Evolutionary conservation across 2,329 filamentous ascomycete genomes (phyloP), one percentile per base, ranked within the genome.

Genomic region (Pestalotiopsis fici): DNA sequence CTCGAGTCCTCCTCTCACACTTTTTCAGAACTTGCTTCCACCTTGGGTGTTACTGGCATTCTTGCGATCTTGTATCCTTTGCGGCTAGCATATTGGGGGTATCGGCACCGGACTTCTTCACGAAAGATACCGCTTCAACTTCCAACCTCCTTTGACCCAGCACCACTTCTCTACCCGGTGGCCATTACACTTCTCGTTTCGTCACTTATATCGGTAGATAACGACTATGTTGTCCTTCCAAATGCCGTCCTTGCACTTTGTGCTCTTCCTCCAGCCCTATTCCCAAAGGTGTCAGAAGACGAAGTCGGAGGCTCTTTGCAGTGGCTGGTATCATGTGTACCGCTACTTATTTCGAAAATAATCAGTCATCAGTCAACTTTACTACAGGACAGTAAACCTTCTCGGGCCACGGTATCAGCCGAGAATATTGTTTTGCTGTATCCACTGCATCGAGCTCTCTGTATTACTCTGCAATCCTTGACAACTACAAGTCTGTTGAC

Each of bases 401-500:
- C 43, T 27, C 59, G 39, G 5, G 65, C 66, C 4, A 73, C 71
- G 66, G 65, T 91, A 23, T 78, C 87, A 61, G 80, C 85, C 28
- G 91, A 94, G 77, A 82, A 82, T 9, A 79, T 91, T 39, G 83
- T 87, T 31, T 82, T 92, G 66, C 79, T 98, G 66, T 97, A 95
- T 76, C 93, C 95, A 18, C 83, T 98, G 57, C 95, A 98, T 74
- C 91, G 93, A 78, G 90, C 90, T 35, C 82, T 97, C 27, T 89
- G 93, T 75, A 84, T 87, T 35, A 88, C 93, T 35, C 78, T 98
- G 66, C 89, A 93, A 73, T 90, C 93, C 76, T 86, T 98, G 69
- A 95, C 95, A 1, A 95, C 93, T 0, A 97, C 94, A 1, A 98
- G 95, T 78, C 86, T 98, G 55, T 85, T 98, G 64, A 88, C 92